Percentiles rank a stretch among this genome's conserved stretches.
phyloP scores from a whole-genome alignment of 164 flowering plant species.

The Buxus sempervirens region DNA sequence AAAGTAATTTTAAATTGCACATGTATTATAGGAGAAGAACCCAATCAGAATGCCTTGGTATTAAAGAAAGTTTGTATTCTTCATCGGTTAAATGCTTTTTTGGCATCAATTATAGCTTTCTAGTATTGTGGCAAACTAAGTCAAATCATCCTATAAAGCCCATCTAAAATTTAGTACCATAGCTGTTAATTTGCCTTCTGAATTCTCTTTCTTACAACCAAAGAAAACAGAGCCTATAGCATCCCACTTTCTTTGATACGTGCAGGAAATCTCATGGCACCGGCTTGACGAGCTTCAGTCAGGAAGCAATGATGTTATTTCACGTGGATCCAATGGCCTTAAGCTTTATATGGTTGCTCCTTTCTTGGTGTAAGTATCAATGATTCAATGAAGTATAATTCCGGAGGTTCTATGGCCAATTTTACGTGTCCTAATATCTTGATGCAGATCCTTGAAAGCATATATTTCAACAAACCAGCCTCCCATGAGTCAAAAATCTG shows the following conservation, averaged over 20 bases:
- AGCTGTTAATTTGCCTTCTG: no score
- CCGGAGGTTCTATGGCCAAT: background rate
- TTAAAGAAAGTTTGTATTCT: no score
- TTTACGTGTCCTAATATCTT: conserved; percentile 2
- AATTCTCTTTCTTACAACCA: no score
- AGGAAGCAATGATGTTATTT: conserved; percentile 59
- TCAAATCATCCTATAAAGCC: no score
- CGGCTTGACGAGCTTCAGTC: conserved; percentile 84
- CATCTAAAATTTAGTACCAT: no score
- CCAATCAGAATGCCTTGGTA: no score
- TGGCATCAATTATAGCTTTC: no score
- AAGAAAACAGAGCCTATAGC: no score
- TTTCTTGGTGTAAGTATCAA: conserved; percentile 59
- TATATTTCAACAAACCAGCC: conserved; percentile 74
- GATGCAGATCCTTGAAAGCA: conserved; percentile 67
- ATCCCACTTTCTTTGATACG: background rate
- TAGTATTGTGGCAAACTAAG: no score
- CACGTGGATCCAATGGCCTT: conserved; percentile 70
- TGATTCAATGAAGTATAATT: background rate
- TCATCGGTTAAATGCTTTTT: no score
- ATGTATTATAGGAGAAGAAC: no score
- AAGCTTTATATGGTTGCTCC: conserved; percentile 98
- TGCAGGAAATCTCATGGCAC: conserved; percentile 95
- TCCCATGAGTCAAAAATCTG: conserved; percentile 39
- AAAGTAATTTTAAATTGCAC: no score